Conservation (phyloP, 2,329 filamentous ascomycete species). For the Fusarium robinianum region DNA sequence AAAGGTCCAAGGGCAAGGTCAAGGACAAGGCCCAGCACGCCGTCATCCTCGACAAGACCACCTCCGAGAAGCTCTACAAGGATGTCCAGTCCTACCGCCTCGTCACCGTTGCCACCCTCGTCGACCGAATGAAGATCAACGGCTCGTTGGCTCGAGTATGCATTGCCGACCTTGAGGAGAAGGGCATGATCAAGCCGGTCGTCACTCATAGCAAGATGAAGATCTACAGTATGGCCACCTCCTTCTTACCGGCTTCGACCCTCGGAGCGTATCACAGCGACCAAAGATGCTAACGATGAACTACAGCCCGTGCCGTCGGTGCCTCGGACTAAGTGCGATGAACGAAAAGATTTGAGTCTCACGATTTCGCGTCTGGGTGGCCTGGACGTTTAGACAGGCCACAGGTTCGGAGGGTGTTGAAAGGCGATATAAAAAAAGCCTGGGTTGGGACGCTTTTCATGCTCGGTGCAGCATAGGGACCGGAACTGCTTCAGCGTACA, state of each 20-base stretch:
- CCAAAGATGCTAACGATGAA: slow-evolving; percentile 38
- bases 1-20: slow-evolving; percentile 66
- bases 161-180: slow-evolving; percentile 92
- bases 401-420: slow-evolving; percentile 42
- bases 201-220: slow-evolving; percentile 95
- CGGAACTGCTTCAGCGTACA: slow-evolving; percentile 45
- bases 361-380: slow-evolving; percentile 47
- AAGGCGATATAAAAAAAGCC: slow-evolving; percentile 42
- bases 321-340: slow-evolving; percentile 49
- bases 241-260: slow-evolving; percentile 13
- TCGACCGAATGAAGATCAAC: slow-evolving; percentile 99
- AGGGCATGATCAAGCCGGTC: slow-evolving; percentile 97
- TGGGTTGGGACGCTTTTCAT: slow-evolving; percentile 47
- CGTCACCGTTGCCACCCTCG: slow-evolving; percentile 96
- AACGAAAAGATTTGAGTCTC: slow-evolving; percentile 42
- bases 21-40: slow-evolving; percentile 99
- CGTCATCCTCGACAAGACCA: slow-evolving; percentile 98
- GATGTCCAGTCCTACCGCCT: slow-evolving; percentile 99
- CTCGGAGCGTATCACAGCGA: slow-evolving; percentile 2
- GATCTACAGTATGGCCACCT: slow-evolving; percentile 79
- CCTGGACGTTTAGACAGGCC: slow-evolving; percentile 44
- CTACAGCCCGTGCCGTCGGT: slow-evolving; percentile 63
- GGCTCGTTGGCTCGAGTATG: slow-evolving; percentile 91
- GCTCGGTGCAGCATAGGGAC: slow-evolving; percentile 47
- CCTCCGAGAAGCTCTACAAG: slow-evolving; percentile 98